Evolutionary conservation across 371 early-diverging fungal genomes (phyloP), one percentile per base, ranked within the genome.

Genomic region (Dichotomocladium elegans): DNA sequence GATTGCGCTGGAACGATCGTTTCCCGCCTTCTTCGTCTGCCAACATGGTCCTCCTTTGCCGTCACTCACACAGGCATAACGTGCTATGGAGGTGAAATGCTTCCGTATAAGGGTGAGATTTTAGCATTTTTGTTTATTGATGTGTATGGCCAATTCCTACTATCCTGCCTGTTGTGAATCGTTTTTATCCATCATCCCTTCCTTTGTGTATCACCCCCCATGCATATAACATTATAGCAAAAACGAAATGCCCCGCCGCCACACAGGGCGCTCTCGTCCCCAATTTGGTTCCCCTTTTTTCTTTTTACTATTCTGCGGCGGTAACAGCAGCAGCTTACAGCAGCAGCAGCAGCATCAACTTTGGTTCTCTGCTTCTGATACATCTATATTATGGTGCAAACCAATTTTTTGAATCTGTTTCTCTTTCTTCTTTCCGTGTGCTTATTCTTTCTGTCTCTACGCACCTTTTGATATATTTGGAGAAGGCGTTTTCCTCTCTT

Each of bases 381-480:
- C 37, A 37, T 37, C 14, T 37, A 37, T 37, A 35, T 6, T 5
- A 35, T 35, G n/a, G 17, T 37, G 17, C 2, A 37, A 17, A n/a
- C 9, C 5, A 37, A 17, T 37, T 10, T 4, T 17, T 11, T 37
- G 1, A 5, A 5, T 37, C 9, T 46, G 11, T 46, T 10, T 28
- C 25, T 46, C 9, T 46, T 29, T 46, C 29, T 29, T 46, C 28
- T 46, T 10, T 26, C 10, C 21, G 26, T n/a, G 15, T 4, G 8
- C 46, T 46, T 17, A 27, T n/a, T 17, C 29, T 28, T 33, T 15
- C n/a, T 56, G 22, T 2, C 28, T 46, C 40, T 10, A 28, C 50
- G 43, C 46, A 52, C 25, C 17, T 46, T 46, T 46, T 46, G 10
- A 26, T 46, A n/a, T 47, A 47, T 40, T 47, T 54, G 55, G 47